Evolutionary conservation across 129 eudicot species (phyloP).

Genomic region (Centella asiatica): DNA sequence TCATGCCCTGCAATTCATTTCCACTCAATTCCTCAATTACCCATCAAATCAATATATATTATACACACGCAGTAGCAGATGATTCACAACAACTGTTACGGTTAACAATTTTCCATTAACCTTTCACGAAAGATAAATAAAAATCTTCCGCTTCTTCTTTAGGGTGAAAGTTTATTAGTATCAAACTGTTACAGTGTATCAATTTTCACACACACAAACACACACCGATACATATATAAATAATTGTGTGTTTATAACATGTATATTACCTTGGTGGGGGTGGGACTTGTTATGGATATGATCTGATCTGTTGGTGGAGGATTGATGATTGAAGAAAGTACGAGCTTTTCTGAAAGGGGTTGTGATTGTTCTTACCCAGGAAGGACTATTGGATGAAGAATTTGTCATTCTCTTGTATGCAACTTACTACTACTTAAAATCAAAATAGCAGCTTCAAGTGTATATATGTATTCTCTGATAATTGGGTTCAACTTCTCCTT

Average conservation of each 20-base stretch:
- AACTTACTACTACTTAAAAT: neutral
- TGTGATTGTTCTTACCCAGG: constrained; percentile 36
- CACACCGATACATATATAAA: too few species aligned
- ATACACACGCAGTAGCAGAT: too few species aligned
- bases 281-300: constrained; percentile 32
- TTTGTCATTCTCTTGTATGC: neutral
- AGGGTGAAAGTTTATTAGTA: too few species aligned
- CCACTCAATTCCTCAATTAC: neutral
- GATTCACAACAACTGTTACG: too few species aligned
- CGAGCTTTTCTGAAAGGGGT: constrained; percentile 54
- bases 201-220: neutral
- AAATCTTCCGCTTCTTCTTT: too few species aligned
- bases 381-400: neutral
- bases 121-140: too few species aligned
- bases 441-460: neutral
- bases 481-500: neutral
- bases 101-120: too few species aligned
- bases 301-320: constrained; percentile 4
- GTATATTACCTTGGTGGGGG: constrained; percentile 23
- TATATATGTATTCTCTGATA: neutral
- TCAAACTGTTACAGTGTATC: too few species aligned
- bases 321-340: constrained; percentile 36
- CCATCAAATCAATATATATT: neutral
- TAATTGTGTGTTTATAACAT: neutral
- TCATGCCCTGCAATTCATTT: constrained; percentile 11